Evolutionary conservation across 2,329 filamentous ascomycete genomes (phyloP).

Genomic region (Colletotrichum liaoningense): DNA sequence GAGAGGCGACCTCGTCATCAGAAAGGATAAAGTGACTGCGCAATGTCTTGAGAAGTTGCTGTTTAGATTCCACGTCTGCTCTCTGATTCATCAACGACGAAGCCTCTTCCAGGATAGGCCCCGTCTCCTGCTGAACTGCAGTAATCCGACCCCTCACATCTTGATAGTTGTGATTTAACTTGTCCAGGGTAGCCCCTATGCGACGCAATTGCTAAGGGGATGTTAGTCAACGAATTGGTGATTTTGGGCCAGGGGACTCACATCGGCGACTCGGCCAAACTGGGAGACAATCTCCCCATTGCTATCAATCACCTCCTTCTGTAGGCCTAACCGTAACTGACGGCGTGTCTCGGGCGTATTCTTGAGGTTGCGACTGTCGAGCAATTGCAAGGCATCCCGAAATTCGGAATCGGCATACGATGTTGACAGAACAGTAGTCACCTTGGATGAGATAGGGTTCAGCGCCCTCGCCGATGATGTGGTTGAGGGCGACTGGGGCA

Average conservation of each 20-base stretch:
- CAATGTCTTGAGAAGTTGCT: conserved; percentile 81
- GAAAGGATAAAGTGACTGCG: conserved; percentile 85
- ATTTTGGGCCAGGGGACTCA: conserved; percentile 52
- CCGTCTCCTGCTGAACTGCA: conserved; percentile 80
- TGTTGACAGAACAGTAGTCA: conserved; percentile 87
- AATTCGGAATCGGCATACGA: conserved; percentile 96
- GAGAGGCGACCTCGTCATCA: conserved; percentile 79
- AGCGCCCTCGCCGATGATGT: conserved; percentile 52
- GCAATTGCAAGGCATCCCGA: conserved; percentile 81
- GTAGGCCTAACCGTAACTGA: conserved; percentile 82
- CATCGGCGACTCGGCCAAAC: conserved; percentile 90
- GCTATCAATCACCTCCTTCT: conserved; percentile 92
- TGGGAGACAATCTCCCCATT: conserved; percentile 91
- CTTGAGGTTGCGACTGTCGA: conserved; percentile 77
- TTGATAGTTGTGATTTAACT: conserved; percentile 81
- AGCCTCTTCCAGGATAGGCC: conserved; percentile 81
- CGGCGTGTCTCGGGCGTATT: conserved; percentile 85
- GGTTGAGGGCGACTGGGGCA: conserved; percentile 38
- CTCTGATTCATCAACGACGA: conserved; percentile 78
- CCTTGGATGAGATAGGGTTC: conserved; percentile 82
- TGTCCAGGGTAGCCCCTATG: conserved; percentile 82
- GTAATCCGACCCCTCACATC: conserved; percentile 83
- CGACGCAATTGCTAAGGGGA: conserved; percentile 80
- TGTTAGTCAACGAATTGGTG: not conserved
- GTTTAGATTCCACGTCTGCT: conserved; percentile 81